Evolutionary conservation across 495 filamentous ascomycete species (phyloP), one percentile per base, ranked within the genome.

Genomic region (Aspergillus sclerotiicarbonarius): DNA sequence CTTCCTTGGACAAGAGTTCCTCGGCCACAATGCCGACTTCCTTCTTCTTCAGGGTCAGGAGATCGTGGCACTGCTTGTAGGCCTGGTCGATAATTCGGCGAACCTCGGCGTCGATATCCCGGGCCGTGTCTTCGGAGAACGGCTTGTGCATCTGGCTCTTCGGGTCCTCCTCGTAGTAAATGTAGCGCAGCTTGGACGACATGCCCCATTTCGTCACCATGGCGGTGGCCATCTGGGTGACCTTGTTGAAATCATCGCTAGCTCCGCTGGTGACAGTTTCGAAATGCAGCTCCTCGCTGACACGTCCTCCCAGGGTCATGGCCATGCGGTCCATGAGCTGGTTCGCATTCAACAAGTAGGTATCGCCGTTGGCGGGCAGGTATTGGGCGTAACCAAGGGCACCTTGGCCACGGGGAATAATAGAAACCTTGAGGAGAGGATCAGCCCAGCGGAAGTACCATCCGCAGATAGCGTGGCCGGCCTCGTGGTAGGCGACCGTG

Each of bases 311-410:
- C 39, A 98, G 84, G 16, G 94, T 96, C 94, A 98, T 98, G 59
- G 95, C 94, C 95, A 98, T 98, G 58, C 95, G 91, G 73, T 98
- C 94, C 92, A 97, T 97, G 25, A 98, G 78, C 76, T 98, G 94
- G 71, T 92, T 87, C 61, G 90, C 86, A 61, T 85, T 96, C 91
- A 98, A 90, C 53, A 98, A 82, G 71, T 97, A 97, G 25, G 89
- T 89, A 68, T 98, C 94, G 39, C 74, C 74, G 31, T 87, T 84
- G 2, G 85, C 75, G 3, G 94, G 94, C n/a, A 98, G 82, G 70
- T 96, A 96, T 72, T 98, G 94, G 8, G 94, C 94, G 68, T 98
- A 98, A 18, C 94, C 94, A 21, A 98, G 80, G 19, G 91, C 91
- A 50, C 91, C 94, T 70, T 91, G 87, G 59, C 92, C 93, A 69